These are phyloP conservation scores for Colletotrichum zoysiae DNA, from an alignment of 2,329 filamentous ascomycete species.

Conservation along the genomic window DNA sequence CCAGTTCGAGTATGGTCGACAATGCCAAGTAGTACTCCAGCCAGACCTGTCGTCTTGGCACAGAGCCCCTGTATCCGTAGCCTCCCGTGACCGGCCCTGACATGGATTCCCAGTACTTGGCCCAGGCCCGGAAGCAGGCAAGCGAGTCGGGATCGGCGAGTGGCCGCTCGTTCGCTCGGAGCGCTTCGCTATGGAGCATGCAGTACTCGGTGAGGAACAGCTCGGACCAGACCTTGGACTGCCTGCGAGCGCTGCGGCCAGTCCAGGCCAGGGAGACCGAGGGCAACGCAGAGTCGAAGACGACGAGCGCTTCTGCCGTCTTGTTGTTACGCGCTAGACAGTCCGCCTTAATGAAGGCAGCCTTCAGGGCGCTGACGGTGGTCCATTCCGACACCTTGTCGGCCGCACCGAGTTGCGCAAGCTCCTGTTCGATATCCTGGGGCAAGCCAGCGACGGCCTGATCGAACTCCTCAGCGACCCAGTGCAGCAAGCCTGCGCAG, in stretches of 20 bases:
- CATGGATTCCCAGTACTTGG: constrained; percentile 73
- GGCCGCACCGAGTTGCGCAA: constrained; percentile 65
- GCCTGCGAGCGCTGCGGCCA: constrained; percentile 67
- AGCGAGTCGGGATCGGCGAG: constrained; percentile 67
- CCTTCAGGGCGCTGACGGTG: constrained; percentile 83
- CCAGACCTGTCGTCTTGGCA: constrained; percentile 80
- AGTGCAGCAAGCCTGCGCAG: constrained; percentile 88
- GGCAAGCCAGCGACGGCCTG: constrained; percentile 73
- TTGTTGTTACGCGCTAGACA: constrained; percentile 64
- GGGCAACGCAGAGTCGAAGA: constrained; percentile 75
- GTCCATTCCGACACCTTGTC: constrained; percentile 79
- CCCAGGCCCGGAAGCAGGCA: constrained; percentile 75
- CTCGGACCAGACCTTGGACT: constrained; percentile 84
- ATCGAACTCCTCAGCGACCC: constrained; percentile 77
- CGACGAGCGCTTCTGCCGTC: constrained; percentile 70
- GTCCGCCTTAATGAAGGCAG: constrained; percentile 81
- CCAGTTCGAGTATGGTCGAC: constrained; percentile 79
- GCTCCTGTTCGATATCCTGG: constrained; percentile 68
- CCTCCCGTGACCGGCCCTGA: constrained; percentile 63
- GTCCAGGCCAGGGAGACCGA: constrained; percentile 69
- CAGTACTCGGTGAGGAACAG: constrained; percentile 81
- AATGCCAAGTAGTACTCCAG: constrained; percentile 85
- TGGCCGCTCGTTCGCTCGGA: constrained; percentile 63
- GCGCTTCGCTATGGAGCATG: constrained; percentile 73
- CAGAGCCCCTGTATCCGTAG: constrained; percentile 68